Percentiles rank a stretch among this genome's conserved stretches.
Conservation (phyloP, 305 asterid genomes). For the Stenogyne calaminthoides region DNA sequence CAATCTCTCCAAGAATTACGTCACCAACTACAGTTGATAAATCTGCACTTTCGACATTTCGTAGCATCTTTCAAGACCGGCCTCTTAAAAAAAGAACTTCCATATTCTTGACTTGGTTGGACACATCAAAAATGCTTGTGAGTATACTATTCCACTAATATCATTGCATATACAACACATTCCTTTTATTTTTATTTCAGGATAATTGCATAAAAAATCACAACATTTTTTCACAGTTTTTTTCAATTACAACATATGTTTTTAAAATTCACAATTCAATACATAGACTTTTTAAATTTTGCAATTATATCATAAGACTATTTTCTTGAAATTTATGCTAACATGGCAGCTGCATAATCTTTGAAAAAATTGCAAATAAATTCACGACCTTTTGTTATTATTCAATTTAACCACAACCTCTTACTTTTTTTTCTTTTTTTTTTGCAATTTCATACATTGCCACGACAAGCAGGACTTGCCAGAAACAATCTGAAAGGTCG, state of each 20-base stretch:
- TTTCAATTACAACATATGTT: not conserved
- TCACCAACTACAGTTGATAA: conserved; percentile 59
- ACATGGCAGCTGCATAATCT: not conserved
- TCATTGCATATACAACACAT: not conserved
- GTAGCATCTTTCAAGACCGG: conserved; percentile 65
- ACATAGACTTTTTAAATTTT: not conserved
- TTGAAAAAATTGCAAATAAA: not conserved
- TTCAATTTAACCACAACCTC: not conserved
- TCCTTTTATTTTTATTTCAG: not conserved
- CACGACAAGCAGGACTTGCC: not conserved
- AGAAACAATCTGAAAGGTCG: not conserved
- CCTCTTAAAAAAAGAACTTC: conserved; percentile 79
- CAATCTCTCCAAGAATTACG: conserved; percentile 73
- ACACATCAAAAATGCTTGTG: conserved; percentile 76
- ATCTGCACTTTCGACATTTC: conserved; percentile 70
- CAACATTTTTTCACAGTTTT: not conserved
- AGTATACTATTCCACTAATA: conserved; percentile 34
- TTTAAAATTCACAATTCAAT: not conserved
- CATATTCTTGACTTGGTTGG: conserved; percentile 85
- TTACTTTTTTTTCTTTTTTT: not conserved
- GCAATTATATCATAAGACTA: not conserved
- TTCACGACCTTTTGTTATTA: not conserved
- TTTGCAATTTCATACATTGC: not conserved
- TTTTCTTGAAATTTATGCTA: not conserved
- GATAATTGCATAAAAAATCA: not conserved